Conservation (phyloP, 495 filamentous ascomycete species). For the Trichoderma reesei region DNA sequence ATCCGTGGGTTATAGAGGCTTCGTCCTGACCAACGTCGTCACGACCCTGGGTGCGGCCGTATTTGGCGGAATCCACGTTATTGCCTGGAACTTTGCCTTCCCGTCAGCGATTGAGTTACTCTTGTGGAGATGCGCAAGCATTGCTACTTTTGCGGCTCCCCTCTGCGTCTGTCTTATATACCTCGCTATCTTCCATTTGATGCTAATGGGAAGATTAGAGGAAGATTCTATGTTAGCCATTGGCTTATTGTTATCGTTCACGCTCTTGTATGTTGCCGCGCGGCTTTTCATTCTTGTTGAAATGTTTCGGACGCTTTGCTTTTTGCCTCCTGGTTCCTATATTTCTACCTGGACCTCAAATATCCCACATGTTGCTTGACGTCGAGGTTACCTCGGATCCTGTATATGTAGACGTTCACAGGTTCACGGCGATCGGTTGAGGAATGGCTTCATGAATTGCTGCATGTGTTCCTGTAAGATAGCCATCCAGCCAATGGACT, state of each 20-base stretch:
- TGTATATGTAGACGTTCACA: too few species aligned
- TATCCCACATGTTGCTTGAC: not conserved
- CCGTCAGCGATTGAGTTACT: not conserved
- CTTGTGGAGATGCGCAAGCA: not conserved
- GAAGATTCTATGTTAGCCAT: too few species aligned
- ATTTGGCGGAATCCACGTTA: not conserved
- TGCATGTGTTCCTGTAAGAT: too few species aligned
- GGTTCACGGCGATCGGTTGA: too few species aligned
- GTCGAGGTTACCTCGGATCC: too few species aligned
- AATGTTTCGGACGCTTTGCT: constrained; percentile 1
- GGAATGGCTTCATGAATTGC: too few species aligned
- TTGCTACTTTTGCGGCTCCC: not conserved
- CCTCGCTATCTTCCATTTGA: too few species aligned
- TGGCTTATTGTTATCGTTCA: too few species aligned
- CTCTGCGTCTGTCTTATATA: not conserved
- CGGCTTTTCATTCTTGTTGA: not conserved
- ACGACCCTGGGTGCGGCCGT: not conserved
- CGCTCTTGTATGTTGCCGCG: not conserved
- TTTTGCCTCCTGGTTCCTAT: not conserved
- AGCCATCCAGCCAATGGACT: too few species aligned
- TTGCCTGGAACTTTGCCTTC: not conserved
- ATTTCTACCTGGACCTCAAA: not conserved
- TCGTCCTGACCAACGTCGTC: not conserved
- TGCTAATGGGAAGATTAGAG: too few species aligned
- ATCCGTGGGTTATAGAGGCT: not conserved